These are phyloP conservation scores for Penicillium paneum DNA, from an alignment of 2,329 filamentous ascomycete species.

Conservation along the genomic window DNA sequence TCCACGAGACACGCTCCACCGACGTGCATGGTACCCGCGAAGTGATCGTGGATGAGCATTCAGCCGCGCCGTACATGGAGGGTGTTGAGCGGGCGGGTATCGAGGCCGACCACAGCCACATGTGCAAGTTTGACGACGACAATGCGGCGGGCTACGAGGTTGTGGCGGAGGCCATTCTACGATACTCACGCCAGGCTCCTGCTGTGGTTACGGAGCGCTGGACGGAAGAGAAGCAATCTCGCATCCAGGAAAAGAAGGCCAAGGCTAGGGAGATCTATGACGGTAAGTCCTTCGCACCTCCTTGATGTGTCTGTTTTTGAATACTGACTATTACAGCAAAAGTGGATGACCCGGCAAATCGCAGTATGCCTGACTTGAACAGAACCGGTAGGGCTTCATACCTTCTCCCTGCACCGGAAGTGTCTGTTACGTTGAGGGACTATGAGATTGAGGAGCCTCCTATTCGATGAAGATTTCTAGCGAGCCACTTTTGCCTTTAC, in stretches of 20 bases:
- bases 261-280: constrained; percentile 39
- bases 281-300: constrained; percentile 22
- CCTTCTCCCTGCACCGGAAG: constrained; percentile 31
- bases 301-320: neutral
- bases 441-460: constrained; percentile 41
- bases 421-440: constrained; percentile 30
- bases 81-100: constrained; percentile 73
- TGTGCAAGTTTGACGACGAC: constrained; percentile 68
- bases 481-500: neutral
- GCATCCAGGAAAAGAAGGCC: constrained; percentile 35
- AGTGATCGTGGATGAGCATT: constrained; percentile 67
- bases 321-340: constrained; percentile 13
- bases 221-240: constrained; percentile 53
- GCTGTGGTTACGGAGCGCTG: constrained; percentile 56
- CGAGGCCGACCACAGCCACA: constrained; percentile 66
- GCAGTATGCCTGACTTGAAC: constrained; percentile 27
- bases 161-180: constrained; percentile 48
- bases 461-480: constrained; percentile 9
- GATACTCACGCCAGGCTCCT: constrained; percentile 53
- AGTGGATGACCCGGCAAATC: constrained; percentile 20
- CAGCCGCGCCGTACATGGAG: constrained; percentile 65
- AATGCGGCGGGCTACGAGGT: constrained; percentile 64
- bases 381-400: constrained; percentile 33
- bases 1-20: constrained; percentile 70
- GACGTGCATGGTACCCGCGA: constrained; percentile 62